Conservation (phyloP, 2,329 filamentous ascomycete genomes). For the Colletotrichum lini region DNA sequence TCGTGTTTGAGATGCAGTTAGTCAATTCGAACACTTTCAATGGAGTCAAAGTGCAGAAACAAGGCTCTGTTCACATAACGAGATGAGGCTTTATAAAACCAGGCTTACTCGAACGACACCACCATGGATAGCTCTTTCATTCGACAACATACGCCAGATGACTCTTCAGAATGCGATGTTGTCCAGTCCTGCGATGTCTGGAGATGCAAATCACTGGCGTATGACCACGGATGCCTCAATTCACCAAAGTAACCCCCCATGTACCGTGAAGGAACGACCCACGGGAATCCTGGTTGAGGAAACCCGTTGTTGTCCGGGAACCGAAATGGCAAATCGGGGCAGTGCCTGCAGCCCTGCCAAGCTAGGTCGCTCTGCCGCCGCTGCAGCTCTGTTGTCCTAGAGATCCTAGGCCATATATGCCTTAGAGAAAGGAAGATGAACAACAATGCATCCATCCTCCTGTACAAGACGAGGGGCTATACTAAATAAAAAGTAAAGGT, state of each 20-base stretch:
- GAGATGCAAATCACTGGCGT: no score
- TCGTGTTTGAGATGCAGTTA: not conserved
- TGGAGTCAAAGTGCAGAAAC: not conserved
- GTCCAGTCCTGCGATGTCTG: not conserved
- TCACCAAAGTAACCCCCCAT: not conserved
- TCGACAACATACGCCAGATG: not conserved
- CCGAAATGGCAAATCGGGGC: constrained; percentile 17
- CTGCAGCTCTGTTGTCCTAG: constrained; percentile 1
- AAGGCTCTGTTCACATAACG: not conserved
- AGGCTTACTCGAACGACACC: not conserved
- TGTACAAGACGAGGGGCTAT: not conserved
- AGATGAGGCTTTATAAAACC: no score
- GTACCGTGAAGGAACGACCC: not conserved
- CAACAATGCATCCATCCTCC: not conserved
- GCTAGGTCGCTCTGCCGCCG: constrained; percentile 7
- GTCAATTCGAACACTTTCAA: not conserved
- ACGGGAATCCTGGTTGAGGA: not conserved
- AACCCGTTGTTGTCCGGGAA: not conserved
- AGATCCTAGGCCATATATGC: not conserved
- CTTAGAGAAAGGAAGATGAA: not conserved
- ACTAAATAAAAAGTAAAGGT: not conserved
- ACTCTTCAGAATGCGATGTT: no score
- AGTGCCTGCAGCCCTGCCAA: constrained; percentile 19
- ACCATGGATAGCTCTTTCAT: not conserved
- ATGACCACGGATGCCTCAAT: no score